Evolutionary conservation across 768 basidiomycete species (phyloP).

Genomic region (Pulveroboletus sp.): DNA sequence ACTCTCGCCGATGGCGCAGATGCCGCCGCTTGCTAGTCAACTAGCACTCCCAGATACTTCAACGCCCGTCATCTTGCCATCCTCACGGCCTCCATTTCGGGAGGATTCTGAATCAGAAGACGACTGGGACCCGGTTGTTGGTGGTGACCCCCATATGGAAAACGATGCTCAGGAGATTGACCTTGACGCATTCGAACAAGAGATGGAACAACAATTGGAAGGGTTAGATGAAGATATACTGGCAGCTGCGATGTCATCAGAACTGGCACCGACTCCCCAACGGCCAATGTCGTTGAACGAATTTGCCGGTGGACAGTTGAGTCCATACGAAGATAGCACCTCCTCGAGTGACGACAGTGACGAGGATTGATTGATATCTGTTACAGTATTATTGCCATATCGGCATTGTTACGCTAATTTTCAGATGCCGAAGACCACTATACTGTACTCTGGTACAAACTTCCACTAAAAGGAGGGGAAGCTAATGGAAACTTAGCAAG

Average conservation of each 20-base stretch:
- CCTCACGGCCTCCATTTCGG: slow-evolving; percentile 25
- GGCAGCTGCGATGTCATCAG: slow-evolving; percentile 37
- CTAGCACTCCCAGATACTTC: slow-evolving; percentile 39
- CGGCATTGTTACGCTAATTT: slow-evolving; percentile 3
- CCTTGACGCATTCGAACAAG: slow-evolving; percentile 31
- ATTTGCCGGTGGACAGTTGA: slow-evolving; percentile 40
- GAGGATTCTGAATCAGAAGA: slow-evolving; percentile 42
- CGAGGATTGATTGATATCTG: slow-evolving; percentile 35
- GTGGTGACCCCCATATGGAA: slow-evolving; percentile 20
- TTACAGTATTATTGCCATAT: slow-evolving; percentile 2
- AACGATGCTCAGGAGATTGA: slow-evolving; percentile 33
- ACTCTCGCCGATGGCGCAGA: slow-evolving; percentile 19
- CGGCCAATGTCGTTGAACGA: slow-evolving; percentile 49
- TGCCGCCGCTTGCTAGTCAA: slow-evolving; percentile 12
- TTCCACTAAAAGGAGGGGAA: not conserved
- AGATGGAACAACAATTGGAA: slow-evolving; percentile 34
- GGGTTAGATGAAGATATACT: slow-evolving; percentile 51
- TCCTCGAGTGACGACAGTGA: slow-evolving; percentile 54
- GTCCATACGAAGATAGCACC: slow-evolving; percentile 45
- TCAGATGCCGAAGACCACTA: slow-evolving; percentile 1
- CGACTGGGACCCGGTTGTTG: slow-evolving; percentile 49
- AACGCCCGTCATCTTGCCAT: slow-evolving; percentile 28
- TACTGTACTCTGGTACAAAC: slow-evolving; percentile 3
- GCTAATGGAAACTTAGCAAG: slow-evolving; percentile 9
- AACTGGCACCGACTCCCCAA: slow-evolving; percentile 26